Evolutionary conservation across 2,329 filamentous ascomycete species (phyloP), one percentile per base, ranked within the genome.

Genomic region (Clarireedia homoeocarpa): DNA sequence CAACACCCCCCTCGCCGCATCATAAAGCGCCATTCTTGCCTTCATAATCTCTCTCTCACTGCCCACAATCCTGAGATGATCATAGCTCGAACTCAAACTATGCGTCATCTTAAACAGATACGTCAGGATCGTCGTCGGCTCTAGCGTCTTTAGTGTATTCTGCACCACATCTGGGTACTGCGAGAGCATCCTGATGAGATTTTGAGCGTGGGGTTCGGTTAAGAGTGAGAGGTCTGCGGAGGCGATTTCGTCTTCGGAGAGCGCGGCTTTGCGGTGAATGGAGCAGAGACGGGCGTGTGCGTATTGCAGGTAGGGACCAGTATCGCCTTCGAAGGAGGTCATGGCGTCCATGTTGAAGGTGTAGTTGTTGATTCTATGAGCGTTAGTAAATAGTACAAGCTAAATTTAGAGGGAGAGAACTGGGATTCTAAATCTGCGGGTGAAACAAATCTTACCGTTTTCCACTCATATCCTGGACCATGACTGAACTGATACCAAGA

Each of bases 401-500:
- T 7, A 9, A 44, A 4, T 27, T 60, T 47, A 60, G 53, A 52
- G 51, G 36, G 15, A 10, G 30, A 17, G 38, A 51, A 30, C 27
- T 3, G 12, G n/a, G 5, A 42, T 42, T 14, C 15, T 4, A 3
- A 36, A 34, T 15, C 15, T 7, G 14, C 6, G 17, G 39, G 14
- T 6, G 27, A 26, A 20, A 5, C 5, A 26, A 24, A 3, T 67
- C 79, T 62, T 73, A 86, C 85, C 89, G 83, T 82, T 96, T 97
- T 71, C 92, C 94, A 62, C 83, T 88, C 90, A 97, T 96, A 69
- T 97, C 94, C 73, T 97, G 92, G 20, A 96, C 90, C 91, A 97
- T 97, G 69, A 97, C 92, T 68, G 88, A 87, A 62, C 88, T 91
- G 69, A 97, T 96, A 61, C 92, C 94, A 3, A 97, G 81, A 10